Evolutionary conservation across 1,284 basidiomycete species (phyloP), one percentile per base, ranked within the genome.

Genomic region (Cutaneotrichosporon sp.): DNA sequence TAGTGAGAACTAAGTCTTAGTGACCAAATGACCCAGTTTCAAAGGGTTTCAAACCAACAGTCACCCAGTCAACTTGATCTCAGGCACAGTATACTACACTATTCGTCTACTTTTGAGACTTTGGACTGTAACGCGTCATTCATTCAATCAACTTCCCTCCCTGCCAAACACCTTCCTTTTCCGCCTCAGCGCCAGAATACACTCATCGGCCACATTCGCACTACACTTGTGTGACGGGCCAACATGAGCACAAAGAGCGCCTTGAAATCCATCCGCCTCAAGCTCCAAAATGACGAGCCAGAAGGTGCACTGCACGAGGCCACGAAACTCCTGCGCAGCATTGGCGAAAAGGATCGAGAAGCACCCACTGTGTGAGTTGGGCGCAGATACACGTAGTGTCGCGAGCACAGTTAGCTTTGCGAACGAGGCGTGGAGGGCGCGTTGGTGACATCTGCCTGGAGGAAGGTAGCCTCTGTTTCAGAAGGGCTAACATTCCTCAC

Each of bases 201-300:
- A 36, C 11, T 36, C 5, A 36, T 36, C 34, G 34, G 34, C 34
- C 34, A 8, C 34, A 9, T 5, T 36, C 7, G 34, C 10, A 18
- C 53, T n/a, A 1, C 32, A 55, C 32, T 13, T 11, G 13, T 36
- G 40, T 4, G 30, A 36, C n/a, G 18, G 53, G 18, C 26, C 26
- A 56, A 14, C 9, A 66, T 63, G 62, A 59, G 59, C 38, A 73
- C 71, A 16, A 80, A 80, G 58, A 74, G 72, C 61, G 72, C 76
- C 2, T 84, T 96, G 70, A 97, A 95, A 80, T 81, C 85, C n/a
- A 89, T 92, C 21, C 86, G 90, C 66, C 88, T 90, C 49, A 85
- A 87, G 9, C 80, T 96, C n/a, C 82, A 82, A 10, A 88, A 88
- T 74, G 90, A 90, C 74, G 87, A 95, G 68, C 91, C 86, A 67